These are phyloP conservation scores for Corniculantispora saksenae DNA, from an alignment of 2,329 filamentous ascomycete genomes.

Conservation along the genomic window DNA sequence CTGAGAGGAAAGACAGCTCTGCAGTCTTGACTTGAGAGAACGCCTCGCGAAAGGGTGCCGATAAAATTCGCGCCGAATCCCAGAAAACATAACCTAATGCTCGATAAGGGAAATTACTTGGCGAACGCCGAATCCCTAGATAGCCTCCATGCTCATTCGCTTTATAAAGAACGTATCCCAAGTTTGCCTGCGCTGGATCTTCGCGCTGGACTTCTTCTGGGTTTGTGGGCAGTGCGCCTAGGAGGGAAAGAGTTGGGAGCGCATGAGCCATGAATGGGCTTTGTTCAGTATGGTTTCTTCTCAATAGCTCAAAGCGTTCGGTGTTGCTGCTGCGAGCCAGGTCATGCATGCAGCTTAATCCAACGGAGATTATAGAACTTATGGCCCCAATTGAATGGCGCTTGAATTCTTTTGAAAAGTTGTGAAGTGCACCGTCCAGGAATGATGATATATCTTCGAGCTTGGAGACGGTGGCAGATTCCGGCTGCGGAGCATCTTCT, in stretches of 20 bases:
- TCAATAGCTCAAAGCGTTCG: neutral
- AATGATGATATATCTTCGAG: neutral
- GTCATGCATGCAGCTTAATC: neutral
- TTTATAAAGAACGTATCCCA: too few species aligned
- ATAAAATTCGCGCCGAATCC: neutral
- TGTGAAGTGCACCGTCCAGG: neutral
- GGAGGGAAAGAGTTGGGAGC: neutral
- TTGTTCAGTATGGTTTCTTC: neutral
- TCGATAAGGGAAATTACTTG: neutral
- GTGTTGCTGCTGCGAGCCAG: neutral
- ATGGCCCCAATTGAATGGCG: neutral
- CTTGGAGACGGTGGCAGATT: neutral
- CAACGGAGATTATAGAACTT: neutral
- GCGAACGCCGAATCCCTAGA: neutral
- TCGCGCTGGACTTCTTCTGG: too few species aligned
- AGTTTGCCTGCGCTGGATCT: too few species aligned
- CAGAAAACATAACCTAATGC: neutral
- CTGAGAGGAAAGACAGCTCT: too few species aligned
- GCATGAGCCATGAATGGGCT: neutral
- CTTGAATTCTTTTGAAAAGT: neutral
- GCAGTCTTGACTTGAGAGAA: neutral
- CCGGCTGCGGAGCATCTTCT: too few species aligned
- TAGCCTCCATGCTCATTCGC: too few species aligned
- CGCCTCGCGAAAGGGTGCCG: neutral
- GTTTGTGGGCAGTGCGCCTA: neutral